These are phyloP conservation scores for Kwoniella sp. DNA, from an alignment of 768 basidiomycete genomes.

Conservation along the genomic window DNA sequence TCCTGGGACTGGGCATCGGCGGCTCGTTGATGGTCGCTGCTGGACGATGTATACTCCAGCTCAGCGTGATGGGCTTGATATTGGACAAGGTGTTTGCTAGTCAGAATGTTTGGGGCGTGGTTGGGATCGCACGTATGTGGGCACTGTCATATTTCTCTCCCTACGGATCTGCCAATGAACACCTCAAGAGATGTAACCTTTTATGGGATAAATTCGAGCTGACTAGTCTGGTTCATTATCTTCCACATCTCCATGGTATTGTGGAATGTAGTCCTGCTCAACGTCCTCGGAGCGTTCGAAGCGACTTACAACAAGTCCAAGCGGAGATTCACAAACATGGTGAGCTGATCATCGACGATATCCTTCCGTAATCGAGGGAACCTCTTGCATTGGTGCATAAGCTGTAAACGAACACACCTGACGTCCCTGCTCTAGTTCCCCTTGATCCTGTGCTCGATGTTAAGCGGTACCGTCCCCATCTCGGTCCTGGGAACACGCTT, in stretches of 20 bases:
- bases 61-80: slow-evolving; percentile 71
- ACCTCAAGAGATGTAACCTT: too few relatives aligned
- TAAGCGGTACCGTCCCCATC: slow-evolving; percentile 76
- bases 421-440: slow-evolving; percentile 61
- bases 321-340: slow-evolving; percentile 74
- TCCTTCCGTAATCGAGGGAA: too few relatives aligned
- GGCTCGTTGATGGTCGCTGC: slow-evolving; percentile 70
- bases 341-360: slow-evolving; percentile 51
- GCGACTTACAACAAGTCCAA: slow-evolving; percentile 79
- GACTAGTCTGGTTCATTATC: not conserved
- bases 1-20: slow-evolving; percentile 71
- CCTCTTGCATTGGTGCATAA: not conserved
- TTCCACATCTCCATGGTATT: too few relatives aligned
- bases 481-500: slow-evolving; percentile 74
- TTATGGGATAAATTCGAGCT: too few relatives aligned
- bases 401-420: not conserved
- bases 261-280: slow-evolving; percentile 68
- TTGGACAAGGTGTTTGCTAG: slow-evolving; percentile 75
- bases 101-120: slow-evolving; percentile 73
- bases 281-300: slow-evolving; percentile 75
- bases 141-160: too few relatives aligned
- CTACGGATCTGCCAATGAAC: too few relatives aligned
- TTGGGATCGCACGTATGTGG: slow-evolving; percentile 66
- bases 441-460: slow-evolving; percentile 68
- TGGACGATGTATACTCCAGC: slow-evolving; percentile 73